Conservation (phyloP, 2,329 filamentous ascomycete species). For the Ascochyta fabae region DNA sequence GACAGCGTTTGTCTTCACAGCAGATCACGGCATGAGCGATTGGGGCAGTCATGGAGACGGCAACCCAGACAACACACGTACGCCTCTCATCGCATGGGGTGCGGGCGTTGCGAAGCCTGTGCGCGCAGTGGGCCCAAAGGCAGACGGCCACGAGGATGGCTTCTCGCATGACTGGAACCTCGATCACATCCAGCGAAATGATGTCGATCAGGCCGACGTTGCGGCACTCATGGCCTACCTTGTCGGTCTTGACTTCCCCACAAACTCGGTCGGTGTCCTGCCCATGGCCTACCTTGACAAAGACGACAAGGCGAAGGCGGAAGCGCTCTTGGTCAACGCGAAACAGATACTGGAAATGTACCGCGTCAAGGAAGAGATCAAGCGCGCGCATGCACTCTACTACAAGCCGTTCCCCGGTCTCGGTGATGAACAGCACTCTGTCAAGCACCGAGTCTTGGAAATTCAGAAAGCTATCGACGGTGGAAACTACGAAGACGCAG, state of each 20-base stretch:
- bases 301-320: conserved; percentile 75
- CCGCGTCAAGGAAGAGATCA: conserved; percentile 86
- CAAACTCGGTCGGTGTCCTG: conserved; percentile 93
- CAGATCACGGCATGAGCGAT: conserved; percentile 98
- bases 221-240: conserved; percentile 96
- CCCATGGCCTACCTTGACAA: conserved; percentile 83
- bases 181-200: conserved; percentile 80
- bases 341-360: conserved; percentile 94
- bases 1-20: conserved; percentile 95
- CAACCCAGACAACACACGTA: conserved; percentile 95
- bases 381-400: conserved; percentile 74
- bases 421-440: conserved; percentile 65
- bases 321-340: conserved; percentile 83
- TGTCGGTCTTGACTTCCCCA: conserved; percentile 85
- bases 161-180: conserved; percentile 90
- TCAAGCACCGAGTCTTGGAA: conserved; percentile 69
- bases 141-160: conserved; percentile 83
- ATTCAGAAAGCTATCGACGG: conserved; percentile 73
- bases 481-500: conserved; percentile 75
- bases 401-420: conserved; percentile 80
- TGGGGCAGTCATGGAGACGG: conserved; percentile 99
- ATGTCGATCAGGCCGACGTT: conserved; percentile 92
- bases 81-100: conserved; percentile 91
- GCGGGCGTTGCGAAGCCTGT: conserved; percentile 83
- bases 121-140: conserved; percentile 61